Percentiles rank a stretch among this genome's conserved stretches.
phyloP scores from a whole-genome alignment of 768 basidiomycete species.

The Baorangia bicolor region DNA sequence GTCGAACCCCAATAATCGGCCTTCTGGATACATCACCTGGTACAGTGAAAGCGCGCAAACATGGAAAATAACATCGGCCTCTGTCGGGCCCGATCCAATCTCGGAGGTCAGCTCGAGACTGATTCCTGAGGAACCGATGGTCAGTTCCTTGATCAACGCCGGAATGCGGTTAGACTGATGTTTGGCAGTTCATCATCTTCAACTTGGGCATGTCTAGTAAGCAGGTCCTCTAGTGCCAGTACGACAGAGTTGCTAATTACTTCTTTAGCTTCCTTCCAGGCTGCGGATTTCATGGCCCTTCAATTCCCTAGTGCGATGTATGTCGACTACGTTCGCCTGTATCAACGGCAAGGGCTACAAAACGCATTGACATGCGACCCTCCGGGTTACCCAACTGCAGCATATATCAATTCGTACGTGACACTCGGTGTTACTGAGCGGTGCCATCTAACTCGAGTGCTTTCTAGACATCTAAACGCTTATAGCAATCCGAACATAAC shows the following conservation, averaged over 20 bases:
- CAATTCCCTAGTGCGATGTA: slow-evolving; percentile 78
- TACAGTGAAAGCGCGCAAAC: slow-evolving; percentile 59
- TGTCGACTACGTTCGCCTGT: slow-evolving; percentile 88
- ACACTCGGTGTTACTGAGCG: not conserved
- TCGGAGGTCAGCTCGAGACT: slow-evolving; percentile 63
- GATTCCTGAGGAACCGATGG: slow-evolving; percentile 91
- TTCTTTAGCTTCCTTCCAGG: slow-evolving; percentile 60
- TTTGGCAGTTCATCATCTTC: slow-evolving; percentile 69
- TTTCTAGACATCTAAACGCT: slow-evolving; percentile 41
- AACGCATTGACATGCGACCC: slow-evolving; percentile 82
- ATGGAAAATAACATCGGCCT: slow-evolving; percentile 68
- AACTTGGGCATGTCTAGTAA: slow-evolving; percentile 78
- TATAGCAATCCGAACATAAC: slow-evolving; percentile 85
- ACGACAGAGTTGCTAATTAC: slow-evolving; percentile 1
- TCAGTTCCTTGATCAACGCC: slow-evolving; percentile 36
- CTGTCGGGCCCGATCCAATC: slow-evolving; percentile 64
- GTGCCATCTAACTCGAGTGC: slow-evolving; percentile 5
- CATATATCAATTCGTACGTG: slow-evolving; percentile 70
- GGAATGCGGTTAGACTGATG: slow-evolving; percentile 4
- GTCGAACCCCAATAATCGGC: slow-evolving; percentile 63
- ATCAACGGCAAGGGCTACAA: slow-evolving; percentile 72
- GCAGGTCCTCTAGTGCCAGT: slow-evolving; percentile 12
- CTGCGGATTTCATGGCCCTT: slow-evolving; percentile 67
- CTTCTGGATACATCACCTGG: slow-evolving; percentile 86
- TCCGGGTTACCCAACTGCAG: slow-evolving; percentile 66